Evolutionary conservation across 1,284 basidiomycete species (phyloP).

Genomic region (Rhodotorula sp.): DNA sequence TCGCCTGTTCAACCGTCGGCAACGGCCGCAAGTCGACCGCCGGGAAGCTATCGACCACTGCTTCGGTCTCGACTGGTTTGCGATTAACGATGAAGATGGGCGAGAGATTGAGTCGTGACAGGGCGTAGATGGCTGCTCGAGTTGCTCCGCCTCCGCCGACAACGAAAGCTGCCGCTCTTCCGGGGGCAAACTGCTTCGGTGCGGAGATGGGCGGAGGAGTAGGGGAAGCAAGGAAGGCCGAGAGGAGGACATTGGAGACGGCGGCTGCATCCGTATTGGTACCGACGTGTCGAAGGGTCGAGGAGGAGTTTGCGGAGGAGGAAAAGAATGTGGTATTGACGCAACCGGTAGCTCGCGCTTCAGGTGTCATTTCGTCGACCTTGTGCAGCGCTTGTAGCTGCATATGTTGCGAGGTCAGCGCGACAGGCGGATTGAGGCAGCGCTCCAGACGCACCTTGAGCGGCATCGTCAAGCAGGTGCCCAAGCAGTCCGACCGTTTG

Average conservation of each 20-base stretch:
- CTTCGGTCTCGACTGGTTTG: neutral
- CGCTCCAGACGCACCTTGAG: neutral
- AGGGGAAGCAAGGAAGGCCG: neutral
- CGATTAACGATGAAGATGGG: conserved; percentile 8
- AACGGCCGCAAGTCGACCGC: neutral
- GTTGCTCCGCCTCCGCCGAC: conserved; percentile 14
- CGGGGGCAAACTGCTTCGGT: neutral
- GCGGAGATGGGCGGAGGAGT: neutral
- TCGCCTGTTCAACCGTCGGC: neutral
- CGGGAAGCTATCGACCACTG: neutral
- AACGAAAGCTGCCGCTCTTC: neutral
- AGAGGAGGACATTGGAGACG: neutral
- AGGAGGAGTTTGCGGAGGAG: neutral
- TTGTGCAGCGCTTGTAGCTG: neutral
- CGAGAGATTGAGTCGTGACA: neutral
- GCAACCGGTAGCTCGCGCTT: neutral
- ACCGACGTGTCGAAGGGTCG: neutral
- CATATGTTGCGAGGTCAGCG: neutral
- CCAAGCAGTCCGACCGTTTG: neutral
- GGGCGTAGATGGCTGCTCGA: conserved; percentile 8
- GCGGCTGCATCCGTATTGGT: conserved; percentile 3
- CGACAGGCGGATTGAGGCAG: too few relatives aligned
- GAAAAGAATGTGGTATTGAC: conserved; percentile 13
- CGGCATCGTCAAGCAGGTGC: conserved; percentile 14
- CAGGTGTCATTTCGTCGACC: neutral